Evolutionary conservation across 1,284 basidiomycete genomes (phyloP), one percentile per base, ranked within the genome.

Genomic region (Cutaneotrichosporon cyanovorans): DNA sequence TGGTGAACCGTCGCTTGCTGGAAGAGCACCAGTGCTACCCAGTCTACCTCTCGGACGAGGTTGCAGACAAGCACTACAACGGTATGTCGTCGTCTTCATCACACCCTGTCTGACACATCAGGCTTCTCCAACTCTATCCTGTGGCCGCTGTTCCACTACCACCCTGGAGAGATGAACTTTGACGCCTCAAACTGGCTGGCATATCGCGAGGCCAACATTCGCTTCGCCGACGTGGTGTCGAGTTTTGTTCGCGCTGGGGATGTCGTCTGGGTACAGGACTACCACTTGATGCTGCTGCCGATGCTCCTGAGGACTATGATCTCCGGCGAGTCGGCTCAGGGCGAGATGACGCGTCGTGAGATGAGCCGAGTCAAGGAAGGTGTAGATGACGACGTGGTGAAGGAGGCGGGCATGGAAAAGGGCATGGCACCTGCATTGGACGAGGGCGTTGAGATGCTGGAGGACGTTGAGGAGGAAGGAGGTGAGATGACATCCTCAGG

Each of bases 191-290:
- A 97, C 72, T 99, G 93, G 93, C 80, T 85, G 40, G 93, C 91
- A 1, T 99, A 98, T 73, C 83, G 93, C 30, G 90, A 96, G 70
- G 95, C 95, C 38, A 99, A 98, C 71, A 77, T 91, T 74, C 79
- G 82, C 52, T 99, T 99, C 65, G 93, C 95, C 1, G 85, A 96
- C 66, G 84, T 78, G 16, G 87, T 98, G 46, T 76, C 80, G 50
- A 76, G 78, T 48, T 84, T 90, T 61, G 77, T 91, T 48, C 78
- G 77, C 5, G 81, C 85, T 2, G 87, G 87, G 25, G 82, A 91
- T 50, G 92, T 97, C 82, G 90, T 99, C 39, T 98, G 93, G 93
- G 95, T 98, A 1, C 91, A 96, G 71, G 91, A 93, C 69, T 95
- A 95, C 66, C 90, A 95, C 66, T 80, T 97, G 50, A 97, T 97